Percentiles rank a stretch among this genome's conserved stretches.
phyloP scores from a whole-genome alignment of 1,139 yeast species.

The Magnusiomyces tetraspermus region DNA sequence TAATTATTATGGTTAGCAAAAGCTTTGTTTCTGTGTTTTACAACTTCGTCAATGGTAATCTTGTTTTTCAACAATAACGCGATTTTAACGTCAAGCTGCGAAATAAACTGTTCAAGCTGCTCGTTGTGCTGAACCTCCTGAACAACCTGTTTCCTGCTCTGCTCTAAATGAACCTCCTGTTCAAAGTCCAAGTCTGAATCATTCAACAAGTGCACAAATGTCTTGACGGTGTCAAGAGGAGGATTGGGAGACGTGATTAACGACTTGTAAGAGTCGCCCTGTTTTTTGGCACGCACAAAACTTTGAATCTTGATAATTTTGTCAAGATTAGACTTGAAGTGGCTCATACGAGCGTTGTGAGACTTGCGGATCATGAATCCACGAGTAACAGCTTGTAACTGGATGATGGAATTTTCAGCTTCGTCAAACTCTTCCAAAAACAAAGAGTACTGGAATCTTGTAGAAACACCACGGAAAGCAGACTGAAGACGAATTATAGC shows the following conservation, averaged over 20 bases:
- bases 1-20: constrained; percentile 15
- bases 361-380: constrained; percentile 38
- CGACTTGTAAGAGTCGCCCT: constrained; percentile 65
- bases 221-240: constrained; percentile 63
- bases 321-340: constrained; percentile 48
- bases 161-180: constrained; percentile 64
- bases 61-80: constrained; percentile 70
- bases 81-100: constrained; percentile 72
- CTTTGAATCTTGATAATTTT: constrained; percentile 68
- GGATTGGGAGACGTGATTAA: constrained; percentile 66
- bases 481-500: constrained; percentile 39
- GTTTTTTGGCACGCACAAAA: constrained; percentile 54
- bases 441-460: constrained; percentile 43
- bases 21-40: constrained; percentile 43
- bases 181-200: constrained; percentile 67
- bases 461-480: constrained; percentile 36
- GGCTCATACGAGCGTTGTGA: constrained; percentile 36
- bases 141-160: constrained; percentile 55
- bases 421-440: constrained; percentile 46
- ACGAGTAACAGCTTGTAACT: constrained; percentile 44
- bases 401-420: constrained; percentile 34
- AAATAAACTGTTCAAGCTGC: constrained; percentile 61
- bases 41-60: constrained; percentile 66
- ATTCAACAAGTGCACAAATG: constrained; percentile 67
- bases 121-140: constrained; percentile 58